Conservation (phyloP, 495 filamentous ascomycete genomes). For the Diplogelasinospora grovesii region DNA sequence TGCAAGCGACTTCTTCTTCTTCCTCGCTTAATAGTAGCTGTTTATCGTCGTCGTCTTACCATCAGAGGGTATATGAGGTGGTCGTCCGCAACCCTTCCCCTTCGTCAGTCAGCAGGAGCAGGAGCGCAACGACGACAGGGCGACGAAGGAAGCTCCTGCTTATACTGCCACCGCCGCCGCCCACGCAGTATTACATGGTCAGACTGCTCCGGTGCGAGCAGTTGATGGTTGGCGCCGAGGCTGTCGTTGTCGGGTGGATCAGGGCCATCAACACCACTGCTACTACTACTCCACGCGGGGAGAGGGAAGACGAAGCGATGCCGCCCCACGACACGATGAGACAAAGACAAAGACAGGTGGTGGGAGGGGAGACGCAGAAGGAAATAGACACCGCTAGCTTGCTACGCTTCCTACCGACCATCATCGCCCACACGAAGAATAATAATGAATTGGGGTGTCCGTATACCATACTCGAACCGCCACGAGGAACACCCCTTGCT, state of each 20-base stretch:
- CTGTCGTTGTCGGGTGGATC: constrained; percentile 26
- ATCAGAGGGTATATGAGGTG: constrained; percentile 30
- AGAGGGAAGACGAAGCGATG: background rate
- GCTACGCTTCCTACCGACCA: constrained; percentile 24
- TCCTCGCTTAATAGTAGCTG: too few species aligned
- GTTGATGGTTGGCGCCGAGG: constrained; percentile 27
- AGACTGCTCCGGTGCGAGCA: constrained; percentile 38
- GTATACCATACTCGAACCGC: constrained; percentile 27
- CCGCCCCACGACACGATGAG: background rate
- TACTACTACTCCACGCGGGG: constrained; percentile 3
- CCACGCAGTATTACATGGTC: too few species aligned
- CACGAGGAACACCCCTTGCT: constrained; percentile 21
- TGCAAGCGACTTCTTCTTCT: constrained; percentile 22
- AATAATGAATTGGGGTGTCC: constrained; percentile 16
- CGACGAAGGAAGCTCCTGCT: constrained; percentile 28
- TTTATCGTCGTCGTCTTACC: too few species aligned
- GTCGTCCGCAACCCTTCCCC: constrained; percentile 27
- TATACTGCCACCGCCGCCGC: constrained; percentile 27
- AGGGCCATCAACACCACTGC: constrained; percentile 1
- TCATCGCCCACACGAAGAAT: constrained; percentile 18
- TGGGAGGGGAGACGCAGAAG: background rate
- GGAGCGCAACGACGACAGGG: background rate
- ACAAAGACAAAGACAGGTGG: background rate
- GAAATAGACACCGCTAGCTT: background rate
- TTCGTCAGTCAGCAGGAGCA: too few species aligned